Base-by-base conservation (phyloP, 345 rosid species). In the Reutealis trisperma region DNA sequence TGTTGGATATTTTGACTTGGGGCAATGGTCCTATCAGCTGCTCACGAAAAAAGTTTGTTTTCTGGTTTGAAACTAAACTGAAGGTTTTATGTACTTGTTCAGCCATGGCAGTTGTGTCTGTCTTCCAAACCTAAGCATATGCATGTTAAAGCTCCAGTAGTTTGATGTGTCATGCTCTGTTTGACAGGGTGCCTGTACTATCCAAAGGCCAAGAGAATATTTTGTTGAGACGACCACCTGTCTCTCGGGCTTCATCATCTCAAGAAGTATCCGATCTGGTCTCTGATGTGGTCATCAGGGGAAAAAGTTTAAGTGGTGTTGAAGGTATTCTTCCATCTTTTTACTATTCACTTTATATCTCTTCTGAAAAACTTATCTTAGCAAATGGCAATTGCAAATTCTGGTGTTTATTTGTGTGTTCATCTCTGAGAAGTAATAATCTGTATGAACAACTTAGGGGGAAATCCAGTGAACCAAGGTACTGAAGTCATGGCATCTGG, bases 401-500 rank as follows among this genome's bases (percentile, higher is more conserved):
- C 22, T 44, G 6, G 34, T n/a, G n/a, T 32, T 42, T 1, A 22
- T 13, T 24, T 45, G 58, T 70, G 18, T 24, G 58, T 15, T 27
- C 13, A 12, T 18, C 22, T 4, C 42, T 32, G 19, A 2, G 18
- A 14, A 11, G 21, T 32, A 51, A 30, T 10, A 34, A 21, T 37
- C 12, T 41, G 1, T 55, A 37, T 34, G 24, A 52, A 49, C 6
- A 52, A 11, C 41, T 45, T 78, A 59, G 83, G 71, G 22, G 83
- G 62, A 12, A 85, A 77, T 75, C 54, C 37, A 41, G 65, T 58
- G 10, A 55, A 67, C 44, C 84, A 59, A 54, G 72, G 5, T 8
- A 16, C 71, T 2, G 87, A 85, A 41, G 66, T 47, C 54, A 71
- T 57, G 59, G 85, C 84, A 14, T 77, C 81, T 62, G 67, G 75